These are phyloP conservation scores for Saccharomycopsis schoenii DNA, from an alignment of 805 yeast genomes.

Conservation along the genomic window DNA sequence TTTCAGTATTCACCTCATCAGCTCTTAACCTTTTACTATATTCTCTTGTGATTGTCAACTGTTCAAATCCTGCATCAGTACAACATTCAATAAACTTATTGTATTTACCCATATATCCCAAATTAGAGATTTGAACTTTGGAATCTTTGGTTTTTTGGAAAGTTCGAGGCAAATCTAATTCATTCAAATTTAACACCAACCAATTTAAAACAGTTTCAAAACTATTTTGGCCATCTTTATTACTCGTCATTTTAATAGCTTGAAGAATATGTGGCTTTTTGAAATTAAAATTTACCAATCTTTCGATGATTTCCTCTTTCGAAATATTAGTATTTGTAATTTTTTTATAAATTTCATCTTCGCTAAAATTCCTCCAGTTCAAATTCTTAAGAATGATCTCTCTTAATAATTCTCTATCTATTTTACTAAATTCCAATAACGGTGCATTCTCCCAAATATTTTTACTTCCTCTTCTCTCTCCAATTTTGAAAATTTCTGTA, in stretches of 20 bases:
- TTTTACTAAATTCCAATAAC: slow-evolving; percentile 56
- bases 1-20: background rate
- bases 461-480: slow-evolving; percentile 29
- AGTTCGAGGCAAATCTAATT: slow-evolving; percentile 75
- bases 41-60: background rate
- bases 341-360: background rate
- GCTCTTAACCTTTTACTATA: background rate
- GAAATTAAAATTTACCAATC: slow-evolving; percentile 50
- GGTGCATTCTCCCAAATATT: slow-evolving; percentile 55
- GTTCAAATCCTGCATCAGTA: background rate
- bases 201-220: slow-evolving; percentile 55
- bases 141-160: slow-evolving; percentile 53
- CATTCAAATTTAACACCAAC: slow-evolving; percentile 84
- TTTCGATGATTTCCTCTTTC: slow-evolving; percentile 11
- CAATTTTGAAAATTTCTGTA: background rate
- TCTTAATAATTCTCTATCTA: slow-evolving; percentile 55
- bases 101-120: background rate
- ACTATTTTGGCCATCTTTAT: slow-evolving; percentile 24
- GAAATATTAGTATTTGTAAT: slow-evolving; percentile 16
- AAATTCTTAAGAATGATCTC: slow-evolving; percentile 46
- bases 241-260: slow-evolving; percentile 41
- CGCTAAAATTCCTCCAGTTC: slow-evolving; percentile 33
- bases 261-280: slow-evolving; percentile 61
- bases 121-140: slow-evolving; percentile 26
- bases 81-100: background rate